Evolutionary conservation across 108 stramenopile species (phyloP).

Genomic region (Cyclostephanos invisitatus): DNA sequence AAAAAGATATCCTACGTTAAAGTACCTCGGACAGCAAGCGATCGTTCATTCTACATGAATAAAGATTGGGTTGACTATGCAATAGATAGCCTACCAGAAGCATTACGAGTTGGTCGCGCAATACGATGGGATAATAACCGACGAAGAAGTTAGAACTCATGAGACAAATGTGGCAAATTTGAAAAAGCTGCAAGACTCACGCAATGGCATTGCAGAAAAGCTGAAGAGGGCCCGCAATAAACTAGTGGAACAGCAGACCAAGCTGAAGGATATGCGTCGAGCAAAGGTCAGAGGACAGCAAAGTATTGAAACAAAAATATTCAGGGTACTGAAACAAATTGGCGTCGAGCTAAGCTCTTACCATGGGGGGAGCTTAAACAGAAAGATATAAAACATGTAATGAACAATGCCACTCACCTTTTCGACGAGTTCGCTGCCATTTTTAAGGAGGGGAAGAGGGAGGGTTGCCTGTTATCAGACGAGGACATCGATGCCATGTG

Average conservation of each 20-base stretch:
- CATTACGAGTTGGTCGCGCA: too few relatives aligned
- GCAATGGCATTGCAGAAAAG: background rate
- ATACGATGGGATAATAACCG: too few relatives aligned
- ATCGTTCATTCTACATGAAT: background rate
- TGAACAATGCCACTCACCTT: too few relatives aligned
- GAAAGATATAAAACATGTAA: conserved; percentile 10
- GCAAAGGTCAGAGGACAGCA: background rate
- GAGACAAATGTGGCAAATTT: too few relatives aligned
- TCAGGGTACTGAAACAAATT: conserved; percentile 6
- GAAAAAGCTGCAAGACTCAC: background rate
- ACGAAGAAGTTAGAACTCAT: too few relatives aligned
- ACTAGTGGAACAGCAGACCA: background rate
- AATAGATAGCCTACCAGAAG: background rate
- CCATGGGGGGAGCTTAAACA: background rate
- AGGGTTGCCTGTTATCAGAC: too few relatives aligned
- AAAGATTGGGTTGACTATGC: background rate
- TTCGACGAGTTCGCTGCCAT: too few relatives aligned
- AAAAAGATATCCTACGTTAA: background rate
- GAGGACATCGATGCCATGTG: too few relatives aligned
- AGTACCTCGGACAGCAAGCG: too few relatives aligned
- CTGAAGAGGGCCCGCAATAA: background rate
- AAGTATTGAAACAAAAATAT: conserved; percentile 9
- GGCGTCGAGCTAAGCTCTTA: too few relatives aligned
- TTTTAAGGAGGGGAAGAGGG: too few relatives aligned
- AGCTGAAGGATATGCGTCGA: background rate